A percentile compares a stretch with the other conserved stretches of the same genome.
phyloP scores from a whole-genome alignment of 306 rosid genomes.

The Rosa multiflora region DNA sequence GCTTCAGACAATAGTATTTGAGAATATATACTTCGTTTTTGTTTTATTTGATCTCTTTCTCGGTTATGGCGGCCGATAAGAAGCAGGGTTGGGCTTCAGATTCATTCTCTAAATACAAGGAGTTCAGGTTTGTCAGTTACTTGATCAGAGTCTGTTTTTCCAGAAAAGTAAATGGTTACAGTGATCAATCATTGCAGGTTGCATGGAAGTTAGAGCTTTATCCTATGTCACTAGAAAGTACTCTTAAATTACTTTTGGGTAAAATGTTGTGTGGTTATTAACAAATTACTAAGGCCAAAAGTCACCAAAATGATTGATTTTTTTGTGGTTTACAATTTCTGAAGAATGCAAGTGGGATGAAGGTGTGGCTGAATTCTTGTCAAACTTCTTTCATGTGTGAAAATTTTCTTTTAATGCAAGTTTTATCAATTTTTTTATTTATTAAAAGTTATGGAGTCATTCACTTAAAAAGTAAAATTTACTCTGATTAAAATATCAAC shows the following conservation, averaged over 20 bases:
- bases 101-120: conserved; percentile 56
- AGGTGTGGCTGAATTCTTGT: too few relatives aligned
- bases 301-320: background rate
- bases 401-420: too few relatives aligned
- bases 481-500: too few relatives aligned
- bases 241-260: background rate
- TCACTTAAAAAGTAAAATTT: too few relatives aligned
- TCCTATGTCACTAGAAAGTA: background rate
- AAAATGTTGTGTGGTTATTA: background rate
- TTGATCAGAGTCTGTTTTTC: too few relatives aligned
- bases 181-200: background rate
- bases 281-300: background rate
- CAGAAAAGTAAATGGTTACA: too few relatives aligned
- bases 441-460: too few relatives aligned
- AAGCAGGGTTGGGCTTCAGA: conserved; percentile 65
- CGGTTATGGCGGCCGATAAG: conserved; percentile 62
- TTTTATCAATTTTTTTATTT: too few relatives aligned
- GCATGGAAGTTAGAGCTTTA: background rate
- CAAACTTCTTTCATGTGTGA: too few relatives aligned
- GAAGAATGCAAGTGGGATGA: too few relatives aligned
- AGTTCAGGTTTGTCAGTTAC: conserved; percentile 50
- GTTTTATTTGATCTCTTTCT: conserved; percentile 58
- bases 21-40: background rate
- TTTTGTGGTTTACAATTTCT: too few relatives aligned
- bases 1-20: too few relatives aligned